Conservation (phyloP, 1,284 basidiomycete genomes). For the Leccinum glutinopallens region DNA sequence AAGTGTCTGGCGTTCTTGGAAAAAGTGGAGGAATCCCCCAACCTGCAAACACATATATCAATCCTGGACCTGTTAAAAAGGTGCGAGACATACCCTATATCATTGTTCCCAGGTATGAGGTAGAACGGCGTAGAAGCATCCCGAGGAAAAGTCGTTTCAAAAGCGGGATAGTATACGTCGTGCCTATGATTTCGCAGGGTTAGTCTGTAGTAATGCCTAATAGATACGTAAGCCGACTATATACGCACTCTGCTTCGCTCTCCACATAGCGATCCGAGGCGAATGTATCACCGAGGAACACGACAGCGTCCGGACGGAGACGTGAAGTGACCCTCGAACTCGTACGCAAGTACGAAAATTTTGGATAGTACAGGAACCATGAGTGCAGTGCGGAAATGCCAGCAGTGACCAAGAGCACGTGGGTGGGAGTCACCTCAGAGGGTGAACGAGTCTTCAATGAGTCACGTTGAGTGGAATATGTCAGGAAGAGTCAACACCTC, state of each 20-base stretch:
- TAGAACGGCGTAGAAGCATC: constrained; percentile 49
- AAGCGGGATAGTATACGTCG: constrained; percentile 63
- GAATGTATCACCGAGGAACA: constrained; percentile 91
- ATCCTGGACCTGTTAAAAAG: background rate
- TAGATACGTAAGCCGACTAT: constrained; percentile 33
- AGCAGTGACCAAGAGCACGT: constrained; percentile 77
- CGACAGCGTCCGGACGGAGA: constrained; percentile 67
- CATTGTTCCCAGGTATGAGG: constrained; percentile 88
- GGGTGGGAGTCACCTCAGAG: constrained; percentile 44
- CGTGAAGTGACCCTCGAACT: constrained; percentile 73
- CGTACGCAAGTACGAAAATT: constrained; percentile 77
- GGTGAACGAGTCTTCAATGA: constrained; percentile 11
- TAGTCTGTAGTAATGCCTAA: background rate
- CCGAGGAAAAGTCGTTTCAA: constrained; percentile 66
- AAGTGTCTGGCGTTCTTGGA: constrained; percentile 62
- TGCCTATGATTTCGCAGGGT: constrained; percentile 50
- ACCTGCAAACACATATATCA: constrained; percentile 38
- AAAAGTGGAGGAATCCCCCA: constrained; percentile 60
- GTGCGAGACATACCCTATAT: constrained; percentile 63
- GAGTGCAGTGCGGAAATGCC: constrained; percentile 53
- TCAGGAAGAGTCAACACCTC: constrained; percentile 10
- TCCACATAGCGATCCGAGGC: constrained; percentile 73
- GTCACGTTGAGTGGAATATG: constrained; percentile 10
- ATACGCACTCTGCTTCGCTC: constrained; percentile 78
- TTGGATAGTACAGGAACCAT: constrained; percentile 40